A percentile compares a stretch with the other conserved stretches of the same genome.
These are phyloP conservation scores for Ceriops tagal DNA, from an alignment of 345 rosid genomes.

Conservation along the genomic window DNA sequence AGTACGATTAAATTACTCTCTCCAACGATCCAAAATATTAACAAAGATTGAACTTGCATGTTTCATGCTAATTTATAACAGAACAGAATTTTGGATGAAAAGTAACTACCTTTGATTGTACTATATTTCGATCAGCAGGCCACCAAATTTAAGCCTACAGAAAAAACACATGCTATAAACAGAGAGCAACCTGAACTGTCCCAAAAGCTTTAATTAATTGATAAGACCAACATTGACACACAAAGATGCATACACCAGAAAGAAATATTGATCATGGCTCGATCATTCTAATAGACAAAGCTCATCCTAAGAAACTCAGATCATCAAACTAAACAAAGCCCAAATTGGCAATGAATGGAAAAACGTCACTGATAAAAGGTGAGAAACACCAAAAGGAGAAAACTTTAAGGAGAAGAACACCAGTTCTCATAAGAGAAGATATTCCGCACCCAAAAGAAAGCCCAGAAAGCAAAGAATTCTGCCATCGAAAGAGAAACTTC, in stretches of 20 bases:
- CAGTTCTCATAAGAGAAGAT: conserved; percentile 35
- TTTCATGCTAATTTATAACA: conserved; percentile 6
- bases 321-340: conserved; percentile 11
- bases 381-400: conserved; percentile 13
- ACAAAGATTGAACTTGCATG: conserved; percentile 2
- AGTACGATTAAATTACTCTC: conserved; percentile 18
- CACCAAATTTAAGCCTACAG: conserved; percentile 50
- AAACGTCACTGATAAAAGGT: conserved; percentile 9
- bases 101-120: conserved; percentile 30
- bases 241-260: background rate
- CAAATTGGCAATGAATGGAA: conserved; percentile 12
- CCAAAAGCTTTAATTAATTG: background rate
- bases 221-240: conserved; percentile 2
- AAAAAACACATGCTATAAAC: conserved; percentile 6
- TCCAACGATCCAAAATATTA: conserved; percentile 19
- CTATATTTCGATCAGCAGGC: conserved; percentile 35
- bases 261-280: background rate
- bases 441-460: conserved; percentile 38
- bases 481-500: conserved; percentile 28
- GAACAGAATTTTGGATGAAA: conserved; percentile 2
- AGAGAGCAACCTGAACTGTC: background rate
- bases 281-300: conserved; percentile 15
- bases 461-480: conserved; percentile 40
- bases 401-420: conserved; percentile 42
- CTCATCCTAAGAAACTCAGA: conserved; percentile 17